Percentiles rank a stretch among this genome's conserved stretches.
Evolutionary conservation across 495 filamentous ascomycete genomes (phyloP).

Genomic region (Xylaria castorea): DNA sequence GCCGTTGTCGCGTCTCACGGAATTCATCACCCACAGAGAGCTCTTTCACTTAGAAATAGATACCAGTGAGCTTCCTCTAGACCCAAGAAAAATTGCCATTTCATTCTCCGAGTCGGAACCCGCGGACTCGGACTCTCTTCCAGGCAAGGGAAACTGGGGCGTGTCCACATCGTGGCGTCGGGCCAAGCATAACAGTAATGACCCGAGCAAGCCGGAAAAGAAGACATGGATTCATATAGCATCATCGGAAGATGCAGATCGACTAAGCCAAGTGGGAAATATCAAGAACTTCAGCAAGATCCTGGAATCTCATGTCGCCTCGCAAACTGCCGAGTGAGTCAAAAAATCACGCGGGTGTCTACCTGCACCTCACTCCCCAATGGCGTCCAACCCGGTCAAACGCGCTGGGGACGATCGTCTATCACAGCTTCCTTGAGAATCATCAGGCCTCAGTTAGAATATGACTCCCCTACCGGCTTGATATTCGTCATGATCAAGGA

Average conservation of each 20-base stretch:
- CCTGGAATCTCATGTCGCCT: constrained; percentile 12
- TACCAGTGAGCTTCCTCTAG: constrained; percentile 26
- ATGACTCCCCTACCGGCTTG: background rate
- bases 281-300: constrained; percentile 18
- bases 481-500: background rate
- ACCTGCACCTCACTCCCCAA: background rate
- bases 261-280: background rate
- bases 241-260: constrained; percentile 9
- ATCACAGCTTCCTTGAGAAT: background rate
- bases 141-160: constrained; percentile 13
- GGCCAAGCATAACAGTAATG: background rate
- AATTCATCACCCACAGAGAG: constrained; percentile 9
- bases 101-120: constrained; percentile 8
- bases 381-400: background rate
- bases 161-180: background rate
- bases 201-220: background rate
- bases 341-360: background rate
- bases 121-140: background rate
- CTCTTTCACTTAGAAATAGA: constrained; percentile 33
- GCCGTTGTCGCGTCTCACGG: background rate
- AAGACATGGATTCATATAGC: constrained; percentile 19
- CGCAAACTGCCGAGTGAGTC: constrained; percentile 5
- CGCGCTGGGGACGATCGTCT: background rate
- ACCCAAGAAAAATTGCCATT: background rate
- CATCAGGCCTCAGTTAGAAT: background rate